Base-by-base conservation (phyloP, 257 asterid genomes). In the Nicotiana tomentosiformis region DNA sequence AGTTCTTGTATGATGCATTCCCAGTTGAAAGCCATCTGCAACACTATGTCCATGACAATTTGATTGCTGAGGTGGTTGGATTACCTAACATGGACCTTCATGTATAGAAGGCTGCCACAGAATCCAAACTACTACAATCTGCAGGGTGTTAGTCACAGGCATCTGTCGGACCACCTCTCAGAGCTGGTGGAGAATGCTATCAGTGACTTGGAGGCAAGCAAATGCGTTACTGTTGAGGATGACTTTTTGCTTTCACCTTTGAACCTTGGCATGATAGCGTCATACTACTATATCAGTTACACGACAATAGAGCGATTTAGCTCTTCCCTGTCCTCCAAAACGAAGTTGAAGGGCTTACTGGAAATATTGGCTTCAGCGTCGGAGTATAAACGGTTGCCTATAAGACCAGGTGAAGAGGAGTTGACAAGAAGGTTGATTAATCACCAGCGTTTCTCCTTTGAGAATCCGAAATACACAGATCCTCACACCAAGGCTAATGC, bases 361-460 rank as follows among this genome's bases (percentile, higher is more conserved):
- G 90, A 88, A 67, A 88, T 86, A 61, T 82, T 88, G 85, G 81
- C 89, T 7, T 84, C 90, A 33, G 90, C 89, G 30, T 84, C 90
- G 3, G 90, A 88, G 85, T 88, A 79, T 39, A 86, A 86, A 79
- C 84, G 69, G 39, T 86, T 88, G 56, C 86, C 85, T 1, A 80
- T 84, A 78, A 82, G 90, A 26, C 89, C 90, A 16, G 90, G 90
- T 76, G 89, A 88, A 62, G 90, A 86, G 65, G 90, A 86, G 69
- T 83, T 86, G 84, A 68, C 86, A 58, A 86, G 90, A 78, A 82
- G 84, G 85, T 82, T 88, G 43, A 82, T 88, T 37, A 84, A 88
- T 77, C 89, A 88, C 60, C 89, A 82, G 30, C 86, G 89, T 12
- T 88, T 86, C 85, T 86, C 89, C 49, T 86, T 86, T 61, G 85